Conservation (phyloP, 208 protist genomes). For the Crithidia thermophila region DNA sequence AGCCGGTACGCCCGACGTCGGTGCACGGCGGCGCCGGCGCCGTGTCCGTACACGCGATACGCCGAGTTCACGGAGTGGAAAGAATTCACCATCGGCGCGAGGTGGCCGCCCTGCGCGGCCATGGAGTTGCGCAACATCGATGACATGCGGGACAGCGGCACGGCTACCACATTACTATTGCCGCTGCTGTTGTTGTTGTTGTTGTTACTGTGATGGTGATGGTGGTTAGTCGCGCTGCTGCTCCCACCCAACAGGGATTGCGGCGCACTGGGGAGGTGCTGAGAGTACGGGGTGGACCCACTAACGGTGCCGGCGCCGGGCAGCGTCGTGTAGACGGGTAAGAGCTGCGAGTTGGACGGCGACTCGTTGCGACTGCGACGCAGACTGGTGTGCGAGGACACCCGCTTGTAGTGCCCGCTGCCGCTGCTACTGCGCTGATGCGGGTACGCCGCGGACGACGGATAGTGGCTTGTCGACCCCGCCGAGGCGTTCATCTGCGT, state of each 20-base stretch:
- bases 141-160: slow-evolving; percentile 25
- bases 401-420: background rate
- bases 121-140: slow-evolving; percentile 5
- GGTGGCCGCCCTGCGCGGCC: background rate
- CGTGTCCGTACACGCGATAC: background rate
- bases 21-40: background rate
- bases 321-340: background rate
- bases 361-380: slow-evolving; percentile 17
- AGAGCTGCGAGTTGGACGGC: slow-evolving; percentile 17
- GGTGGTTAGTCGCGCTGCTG: no score
- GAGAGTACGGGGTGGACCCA: no score
- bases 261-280: no score
- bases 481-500: no score
- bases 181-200: background rate
- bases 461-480: no score
- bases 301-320: background rate
- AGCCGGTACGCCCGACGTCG: background rate
- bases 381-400: slow-evolving; percentile 5
- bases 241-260: no score
- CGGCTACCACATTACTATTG: background rate
- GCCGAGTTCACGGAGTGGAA: slow-evolving; percentile 20
- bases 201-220: background rate
- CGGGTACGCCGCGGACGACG: no score
- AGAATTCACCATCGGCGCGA: background rate
- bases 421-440: slow-evolving; percentile 1